Evolutionary conservation across 495 filamentous ascomycete genomes (phyloP).

Genomic region (Aspergillus nidulans): DNA sequence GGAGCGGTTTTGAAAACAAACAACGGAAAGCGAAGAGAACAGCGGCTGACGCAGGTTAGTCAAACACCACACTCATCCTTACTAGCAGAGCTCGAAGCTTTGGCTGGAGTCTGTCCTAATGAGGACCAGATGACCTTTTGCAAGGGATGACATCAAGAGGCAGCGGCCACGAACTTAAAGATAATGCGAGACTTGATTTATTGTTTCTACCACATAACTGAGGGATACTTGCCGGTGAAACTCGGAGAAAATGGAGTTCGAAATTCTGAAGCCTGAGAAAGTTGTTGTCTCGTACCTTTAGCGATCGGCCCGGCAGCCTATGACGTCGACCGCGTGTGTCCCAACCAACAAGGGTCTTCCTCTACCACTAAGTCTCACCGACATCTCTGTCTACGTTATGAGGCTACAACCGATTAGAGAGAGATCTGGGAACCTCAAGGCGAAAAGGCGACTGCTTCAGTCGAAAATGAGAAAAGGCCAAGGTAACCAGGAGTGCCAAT

Average conservation of each 20-base stretch:
- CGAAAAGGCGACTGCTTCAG: not conserved
- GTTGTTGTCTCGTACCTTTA: not conserved
- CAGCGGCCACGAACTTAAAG: not conserved
- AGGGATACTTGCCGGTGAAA: not conserved
- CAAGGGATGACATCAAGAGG: slow-evolving; percentile 18
- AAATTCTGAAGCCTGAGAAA: not conserved
- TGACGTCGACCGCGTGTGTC: slow-evolving; percentile 41
- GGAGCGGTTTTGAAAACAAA: not conserved
- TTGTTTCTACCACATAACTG: not conserved
- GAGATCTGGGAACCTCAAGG: too few relatives aligned
- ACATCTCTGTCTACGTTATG: not conserved
- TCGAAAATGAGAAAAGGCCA: not conserved
- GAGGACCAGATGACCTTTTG: slow-evolving; percentile 10
- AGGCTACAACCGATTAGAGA: too few relatives aligned
- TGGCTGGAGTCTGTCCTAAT: slow-evolving; percentile 1
- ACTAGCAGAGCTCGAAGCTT: not conserved
- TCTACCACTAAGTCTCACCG: not conserved
- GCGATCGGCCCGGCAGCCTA: slow-evolving; percentile 18
- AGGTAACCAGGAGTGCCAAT: not conserved
- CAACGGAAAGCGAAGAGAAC: not conserved
- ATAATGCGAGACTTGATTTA: not conserved
- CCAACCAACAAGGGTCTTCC: slow-evolving; percentile 6
- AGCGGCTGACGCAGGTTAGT: not conserved
- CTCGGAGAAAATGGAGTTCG: not conserved
- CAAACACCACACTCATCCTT: slow-evolving; percentile 1